Base-by-base conservation (phyloP, 2,329 filamentous ascomycete genomes). In the Rasamsonia emersonii region DNA sequence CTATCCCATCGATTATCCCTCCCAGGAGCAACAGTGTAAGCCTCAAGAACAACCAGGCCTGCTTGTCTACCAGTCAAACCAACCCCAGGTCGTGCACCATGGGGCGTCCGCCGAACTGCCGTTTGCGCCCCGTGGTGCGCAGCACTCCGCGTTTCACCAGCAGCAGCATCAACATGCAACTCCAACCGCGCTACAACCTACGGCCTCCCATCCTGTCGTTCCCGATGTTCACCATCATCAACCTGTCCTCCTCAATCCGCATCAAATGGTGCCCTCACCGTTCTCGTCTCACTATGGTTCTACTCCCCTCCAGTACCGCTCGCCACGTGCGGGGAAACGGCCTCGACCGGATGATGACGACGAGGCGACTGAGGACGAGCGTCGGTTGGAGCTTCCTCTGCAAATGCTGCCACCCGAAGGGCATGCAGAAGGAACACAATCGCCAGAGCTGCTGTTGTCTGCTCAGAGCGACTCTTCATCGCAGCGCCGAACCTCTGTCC, bases 1-100 rank as follows among this genome's bases (percentile, higher is more conserved):
- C 68, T 81, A 81, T 70, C 74, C 79, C 73, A 77, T 82, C 71
- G 75, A 80, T 59, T 83, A 82, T 67, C 71, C 77, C 64, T 67
- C 75, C 58, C 78, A 80, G 65, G 73, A 71, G 54, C n/a, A 38
- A 15, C 70, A 70, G 62, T 73, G 78, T 67, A 64, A 75, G 64
- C 70, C 70, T 61, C 70, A 75, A 57, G 75, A 79, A 59, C 70
- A 68, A 57, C 74, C 80, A 56, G 68, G 71, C 56, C 67, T 74
- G 54, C 73, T 79, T 57, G 62, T 71, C 48, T 82, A 80, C 64
- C 73, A 77, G 51, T 50, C 70, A 45, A 54, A 49, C 30, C 56
- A 60, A 28, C 47, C 54, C 28, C 52, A 64, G 51, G 35, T 41
- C 28, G 43, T 55, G 38, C 53, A 57, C 30, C 54, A 56, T 41